Evolutionary conservation across 495 filamentous ascomycete species (phyloP).

Genomic region (Aspergillus olivimuriae): DNA sequence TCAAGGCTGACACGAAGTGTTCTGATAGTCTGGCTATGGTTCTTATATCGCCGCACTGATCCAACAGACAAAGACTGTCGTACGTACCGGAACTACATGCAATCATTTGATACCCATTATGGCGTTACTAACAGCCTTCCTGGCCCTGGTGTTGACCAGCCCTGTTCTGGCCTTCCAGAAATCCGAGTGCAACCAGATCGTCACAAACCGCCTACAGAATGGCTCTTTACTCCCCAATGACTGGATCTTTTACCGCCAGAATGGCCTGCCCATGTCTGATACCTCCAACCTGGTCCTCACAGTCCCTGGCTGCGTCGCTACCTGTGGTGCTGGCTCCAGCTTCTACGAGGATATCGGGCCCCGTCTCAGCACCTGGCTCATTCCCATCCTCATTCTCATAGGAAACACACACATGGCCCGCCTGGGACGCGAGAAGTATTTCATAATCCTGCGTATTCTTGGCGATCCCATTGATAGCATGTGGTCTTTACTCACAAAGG

Average conservation of each 20-base stretch:
- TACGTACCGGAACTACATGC: too few relatives aligned
- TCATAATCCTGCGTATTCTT: not conserved
- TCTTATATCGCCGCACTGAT: too few relatives aligned
- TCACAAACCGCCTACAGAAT: not conserved
- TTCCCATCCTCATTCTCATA: not conserved
- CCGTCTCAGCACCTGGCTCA: not conserved
- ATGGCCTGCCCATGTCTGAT: not conserved
- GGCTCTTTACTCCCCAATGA: not conserved
- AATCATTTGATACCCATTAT: too few relatives aligned
- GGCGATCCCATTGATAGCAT: constrained; percentile 1
- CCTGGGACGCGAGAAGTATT: not conserved
- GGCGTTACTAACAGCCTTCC: too few relatives aligned
- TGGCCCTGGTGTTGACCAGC: too few relatives aligned
- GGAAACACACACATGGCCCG: not conserved
- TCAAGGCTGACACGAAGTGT: too few relatives aligned
- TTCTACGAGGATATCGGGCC: not conserved
- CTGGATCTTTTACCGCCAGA: not conserved
- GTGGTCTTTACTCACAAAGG: not conserved
- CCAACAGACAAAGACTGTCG: too few relatives aligned
- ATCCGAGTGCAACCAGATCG: not conserved
- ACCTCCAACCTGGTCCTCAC: not conserved
- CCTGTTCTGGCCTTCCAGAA: not conserved
- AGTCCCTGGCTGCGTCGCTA: not conserved
- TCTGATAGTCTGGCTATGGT: too few relatives aligned
- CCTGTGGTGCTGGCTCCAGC: not conserved